Conservation (phyloP, 352 stramenopile genomes). For the Phytopythium montanum region DNA sequence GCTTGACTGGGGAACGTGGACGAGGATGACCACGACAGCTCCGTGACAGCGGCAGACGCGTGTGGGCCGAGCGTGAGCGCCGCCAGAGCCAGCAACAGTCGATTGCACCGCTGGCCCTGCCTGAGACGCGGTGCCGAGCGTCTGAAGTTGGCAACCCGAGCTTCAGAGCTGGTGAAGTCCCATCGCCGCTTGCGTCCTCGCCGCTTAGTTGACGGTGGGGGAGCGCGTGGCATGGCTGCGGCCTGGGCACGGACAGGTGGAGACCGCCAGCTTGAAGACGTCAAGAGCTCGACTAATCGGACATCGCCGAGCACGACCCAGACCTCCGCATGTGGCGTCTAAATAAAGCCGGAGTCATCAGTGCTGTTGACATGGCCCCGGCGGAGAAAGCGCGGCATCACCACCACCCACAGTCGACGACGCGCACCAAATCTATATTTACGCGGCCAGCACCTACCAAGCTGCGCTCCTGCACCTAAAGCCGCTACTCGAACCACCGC, state of each 20-base stretch:
- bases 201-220: not conserved
- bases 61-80: not conserved
- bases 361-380: not conserved
- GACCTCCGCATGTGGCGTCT: no score
- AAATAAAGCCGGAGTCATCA: no score
- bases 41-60: not conserved
- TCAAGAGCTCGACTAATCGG: no score
- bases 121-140: no score
- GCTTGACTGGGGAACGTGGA: not conserved
- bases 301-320: no score
- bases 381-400: not conserved
- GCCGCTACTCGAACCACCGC: conserved; percentile 68
- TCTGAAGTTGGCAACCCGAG: not conserved
- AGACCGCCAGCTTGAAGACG: no score
- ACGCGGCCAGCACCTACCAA: not conserved
- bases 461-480: not conserved
- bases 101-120: not conserved
- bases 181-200: conserved; percentile 1
- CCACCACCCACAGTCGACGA: not conserved
- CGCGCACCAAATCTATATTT: conserved; percentile 1
- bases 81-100: not conserved
- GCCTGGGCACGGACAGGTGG: no score
- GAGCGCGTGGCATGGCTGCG: not conserved
- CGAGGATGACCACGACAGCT: conserved; percentile 5
- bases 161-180: not conserved